These are phyloP conservation scores for Mortierella sp. DNA, from an alignment of 371 early-diverging fungal species.

Conservation along the genomic window DNA sequence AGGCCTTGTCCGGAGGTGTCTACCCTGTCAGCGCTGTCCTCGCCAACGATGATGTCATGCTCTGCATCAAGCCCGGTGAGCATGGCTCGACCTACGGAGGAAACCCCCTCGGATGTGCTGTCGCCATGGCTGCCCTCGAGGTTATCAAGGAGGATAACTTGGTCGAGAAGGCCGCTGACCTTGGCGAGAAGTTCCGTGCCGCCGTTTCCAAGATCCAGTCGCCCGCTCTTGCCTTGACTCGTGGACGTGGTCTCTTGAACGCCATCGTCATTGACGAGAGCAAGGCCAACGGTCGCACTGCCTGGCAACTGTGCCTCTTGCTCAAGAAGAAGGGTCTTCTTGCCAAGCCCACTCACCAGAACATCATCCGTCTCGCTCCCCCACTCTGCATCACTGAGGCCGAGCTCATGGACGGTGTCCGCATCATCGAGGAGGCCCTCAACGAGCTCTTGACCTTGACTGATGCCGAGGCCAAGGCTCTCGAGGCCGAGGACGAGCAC, in stretches of 20 bases:
- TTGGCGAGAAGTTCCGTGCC: slow-evolving; percentile 89
- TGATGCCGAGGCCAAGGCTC: slow-evolving; percentile 61
- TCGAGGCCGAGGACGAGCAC: slow-evolving; percentile 53
- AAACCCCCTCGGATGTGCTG: slow-evolving; percentile 95
- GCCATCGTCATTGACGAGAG: slow-evolving; percentile 95
- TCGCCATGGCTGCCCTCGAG: slow-evolving; percentile 93
- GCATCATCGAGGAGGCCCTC: slow-evolving; percentile 84
- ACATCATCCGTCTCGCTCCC: slow-evolving; percentile 97
- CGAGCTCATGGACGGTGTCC: slow-evolving; percentile 83
- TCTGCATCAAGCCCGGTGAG: slow-evolving; percentile 94
- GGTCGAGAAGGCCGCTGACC: slow-evolving; percentile 76
- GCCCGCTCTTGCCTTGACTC: slow-evolving; percentile 80
- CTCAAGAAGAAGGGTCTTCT: slow-evolving; percentile 93
- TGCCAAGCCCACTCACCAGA: slow-evolving; percentile 98
- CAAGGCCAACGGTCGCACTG: slow-evolving; percentile 83
- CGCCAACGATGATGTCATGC: slow-evolving; percentile 90
- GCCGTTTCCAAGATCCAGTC: slow-evolving; percentile 77
- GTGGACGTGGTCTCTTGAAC: slow-evolving; percentile 96
- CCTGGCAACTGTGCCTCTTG: slow-evolving; percentile 96
- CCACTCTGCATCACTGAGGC: slow-evolving; percentile 94
- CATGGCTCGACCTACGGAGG: slow-evolving; percentile 99
- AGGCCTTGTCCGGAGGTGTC: slow-evolving; percentile 95
- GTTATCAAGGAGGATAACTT: slow-evolving; percentile 95
- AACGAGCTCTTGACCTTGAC: slow-evolving; percentile 72
- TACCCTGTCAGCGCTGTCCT: slow-evolving; percentile 97